Base-by-base conservation (phyloP, 306 rosid genomes). In the Glycine tomentella region DNA sequence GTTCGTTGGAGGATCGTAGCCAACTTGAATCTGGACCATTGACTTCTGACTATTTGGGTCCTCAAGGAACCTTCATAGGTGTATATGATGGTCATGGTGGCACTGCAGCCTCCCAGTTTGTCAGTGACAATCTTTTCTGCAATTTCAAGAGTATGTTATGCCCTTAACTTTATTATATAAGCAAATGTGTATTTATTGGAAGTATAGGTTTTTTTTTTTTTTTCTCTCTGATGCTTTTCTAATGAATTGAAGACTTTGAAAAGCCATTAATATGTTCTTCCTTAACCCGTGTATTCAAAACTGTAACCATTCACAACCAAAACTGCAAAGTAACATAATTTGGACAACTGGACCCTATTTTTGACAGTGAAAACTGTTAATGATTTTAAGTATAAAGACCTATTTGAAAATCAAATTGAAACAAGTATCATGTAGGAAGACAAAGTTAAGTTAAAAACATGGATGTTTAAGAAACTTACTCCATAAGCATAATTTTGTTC, bases 71-170 rank as follows among this genome's bases (percentile, higher is more conserved):
- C 52, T 90, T 90, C 10, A 45, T 92, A 3, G 98, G 98, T 4
- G 89, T 94, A 8, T 89, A 94, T 75, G 98, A 94, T 61, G 97
- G 98, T 20, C 98, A 94, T 80, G 98, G 96, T 64, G 98, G 98
- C 62, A 34, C 90, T 0, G 89, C 90, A 49, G 97, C 97, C 52
- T 87, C 98, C 5, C 84, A 82, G 69, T 94, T 81, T 49, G 94
- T 94, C 69, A 88, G 78, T 75, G 89, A 90, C n/a, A 88, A 88
- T 82, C 90, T 94, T 45, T 87, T 92, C 89, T 2, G 48, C 90
- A 94, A 92, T 85, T 87, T 94, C 72, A 87, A 92, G 82, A 88
- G 98, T 94, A 90, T 71, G 93, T 45, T 71, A 89, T 68, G 92
- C 78, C 78, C 69, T 82, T 67, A 62, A 74, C 76, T 48, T 80